Conservation (phyloP, 768 basidiomycete genomes). For the Cubamyces lactineus region DNA sequence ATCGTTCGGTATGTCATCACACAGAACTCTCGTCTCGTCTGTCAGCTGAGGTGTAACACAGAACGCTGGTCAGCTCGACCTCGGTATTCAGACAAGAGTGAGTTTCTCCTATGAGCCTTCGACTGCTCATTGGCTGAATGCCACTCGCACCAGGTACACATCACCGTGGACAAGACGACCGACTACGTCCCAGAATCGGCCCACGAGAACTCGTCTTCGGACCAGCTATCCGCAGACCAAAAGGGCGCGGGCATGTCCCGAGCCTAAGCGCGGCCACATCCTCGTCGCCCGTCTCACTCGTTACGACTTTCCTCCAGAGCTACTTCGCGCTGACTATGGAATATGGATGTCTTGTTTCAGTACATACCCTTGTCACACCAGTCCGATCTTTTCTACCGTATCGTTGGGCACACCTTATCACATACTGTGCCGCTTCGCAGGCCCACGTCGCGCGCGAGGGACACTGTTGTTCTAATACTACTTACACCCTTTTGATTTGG, state of each 20-base stretch:
- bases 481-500: neutral
- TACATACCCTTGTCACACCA: slow-evolving; percentile 10
- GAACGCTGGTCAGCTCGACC: slow-evolving; percentile 16
- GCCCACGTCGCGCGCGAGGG: neutral
- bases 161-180: slow-evolving; percentile 33
- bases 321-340: too few species aligned
- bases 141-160: slow-evolving; percentile 22
- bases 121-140: neutral
- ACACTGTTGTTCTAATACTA: slow-evolving; percentile 6
- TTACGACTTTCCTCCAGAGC: too few species aligned
- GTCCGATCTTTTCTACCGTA: neutral
- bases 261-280: neutral
- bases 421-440: neutral
- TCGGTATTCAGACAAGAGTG: slow-evolving; percentile 16
- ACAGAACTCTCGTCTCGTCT: neutral
- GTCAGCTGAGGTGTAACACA: neutral
- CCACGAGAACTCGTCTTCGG: slow-evolving; percentile 7
- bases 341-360: neutral
- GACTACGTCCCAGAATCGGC: slow-evolving; percentile 27
- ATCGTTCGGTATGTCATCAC: neutral
- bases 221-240: slow-evolving; percentile 11
- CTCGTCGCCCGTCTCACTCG: neutral
- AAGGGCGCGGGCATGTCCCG: slow-evolving; percentile 10
- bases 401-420: neutral
- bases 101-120: neutral